phyloP scores from a whole-genome alignment of 2,329 filamentous ascomycete species.

The Diaporthe batatas region DNA sequence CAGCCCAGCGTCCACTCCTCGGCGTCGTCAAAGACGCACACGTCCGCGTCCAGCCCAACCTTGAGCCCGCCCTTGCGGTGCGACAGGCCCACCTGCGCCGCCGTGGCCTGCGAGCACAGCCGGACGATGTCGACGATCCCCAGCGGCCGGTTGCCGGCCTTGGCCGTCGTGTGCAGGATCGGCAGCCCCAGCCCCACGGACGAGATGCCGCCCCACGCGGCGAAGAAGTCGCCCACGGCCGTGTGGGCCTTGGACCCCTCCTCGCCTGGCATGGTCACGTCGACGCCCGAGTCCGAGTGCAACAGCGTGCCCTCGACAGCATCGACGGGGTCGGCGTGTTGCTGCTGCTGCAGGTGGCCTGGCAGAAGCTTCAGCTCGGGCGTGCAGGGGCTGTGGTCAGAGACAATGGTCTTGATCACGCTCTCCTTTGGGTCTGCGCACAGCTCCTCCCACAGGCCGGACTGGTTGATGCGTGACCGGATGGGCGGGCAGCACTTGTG shows the following conservation, averaged over 20 bases:
- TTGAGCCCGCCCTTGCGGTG: conserved; percentile 84
- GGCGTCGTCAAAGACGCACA: conserved; percentile 92
- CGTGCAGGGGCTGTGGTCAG: conserved; percentile 96
- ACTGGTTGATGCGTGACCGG: conserved; percentile 83
- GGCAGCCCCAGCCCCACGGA: conserved; percentile 93
- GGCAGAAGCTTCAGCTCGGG: conserved; percentile 93
- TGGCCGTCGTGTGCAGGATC: conserved; percentile 86
- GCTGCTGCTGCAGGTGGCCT: conserved; percentile 66
- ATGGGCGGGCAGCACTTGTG: conserved; percentile 98
- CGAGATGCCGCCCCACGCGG: conserved; percentile 95
- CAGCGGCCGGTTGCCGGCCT: conserved; percentile 61
- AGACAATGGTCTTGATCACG: conserved; percentile 92
- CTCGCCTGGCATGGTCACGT: conserved; percentile 56
- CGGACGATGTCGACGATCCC: conserved; percentile 83
- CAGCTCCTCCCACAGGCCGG: conserved; percentile 89
- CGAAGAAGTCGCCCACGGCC: conserved; percentile 86
- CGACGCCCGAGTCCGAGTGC: conserved; percentile 67
- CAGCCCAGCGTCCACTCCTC: conserved; percentile 80
- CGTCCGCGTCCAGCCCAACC: conserved; percentile 88
- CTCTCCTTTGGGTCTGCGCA: conserved; percentile 70
- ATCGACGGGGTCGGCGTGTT: conserved; percentile 43
- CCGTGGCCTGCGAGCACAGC: conserved; percentile 89
- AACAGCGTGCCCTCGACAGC: conserved; percentile 52
- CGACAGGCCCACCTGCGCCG: conserved; percentile 86
- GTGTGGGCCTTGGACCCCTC: conserved; percentile 52